Conservation (phyloP, 2,329 filamentous ascomycete genomes). For the Sclerotinia borealis region DNA sequence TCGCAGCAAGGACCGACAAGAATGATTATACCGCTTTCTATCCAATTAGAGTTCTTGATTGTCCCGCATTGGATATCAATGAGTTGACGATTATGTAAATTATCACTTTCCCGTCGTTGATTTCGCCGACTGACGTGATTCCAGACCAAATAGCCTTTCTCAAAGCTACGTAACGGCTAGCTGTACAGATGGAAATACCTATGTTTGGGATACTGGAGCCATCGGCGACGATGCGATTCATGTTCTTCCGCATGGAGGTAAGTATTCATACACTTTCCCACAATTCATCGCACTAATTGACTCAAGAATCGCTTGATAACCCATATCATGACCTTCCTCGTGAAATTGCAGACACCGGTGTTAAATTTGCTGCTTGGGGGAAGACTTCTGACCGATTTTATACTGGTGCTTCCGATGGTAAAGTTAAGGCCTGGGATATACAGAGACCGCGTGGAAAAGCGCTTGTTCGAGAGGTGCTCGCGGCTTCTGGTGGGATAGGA, state of each 20-base stretch:
- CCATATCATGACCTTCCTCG: conserved; percentile 30
- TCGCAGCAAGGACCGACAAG: conserved; percentile 31
- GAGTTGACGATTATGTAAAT: conserved; percentile 49
- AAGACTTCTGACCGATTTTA: conserved; percentile 52
- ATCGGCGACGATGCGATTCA: conserved; percentile 51
- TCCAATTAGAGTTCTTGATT: conserved; percentile 52
- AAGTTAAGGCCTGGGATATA: conserved; percentile 58
- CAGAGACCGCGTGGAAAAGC: conserved; percentile 37
- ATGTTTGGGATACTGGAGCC: conserved; percentile 54
- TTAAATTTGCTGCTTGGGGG: conserved; percentile 60
- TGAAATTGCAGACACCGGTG: conserved; percentile 53
- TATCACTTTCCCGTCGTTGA: neutral
- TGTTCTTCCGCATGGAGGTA: conserved; percentile 46
- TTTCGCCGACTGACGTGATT: conserved; percentile 22
- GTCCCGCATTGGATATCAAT: conserved; percentile 54
- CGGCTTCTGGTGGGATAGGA: conserved; percentile 50
- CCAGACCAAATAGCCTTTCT: conserved; percentile 44
- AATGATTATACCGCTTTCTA: conserved; percentile 36
- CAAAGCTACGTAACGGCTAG: conserved; percentile 53
- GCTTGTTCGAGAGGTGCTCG: conserved; percentile 47
- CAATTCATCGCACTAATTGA: conserved; percentile 11
- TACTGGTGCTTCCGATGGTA: conserved; percentile 57
- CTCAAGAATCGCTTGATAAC: conserved; percentile 28
- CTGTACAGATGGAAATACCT: conserved; percentile 55
- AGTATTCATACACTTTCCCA: neutral